Percentiles rank a stretch among this genome's conserved stretches.
Conservation (phyloP, 2,329 filamentous ascomycete species). For the Cercospora canescens region DNA sequence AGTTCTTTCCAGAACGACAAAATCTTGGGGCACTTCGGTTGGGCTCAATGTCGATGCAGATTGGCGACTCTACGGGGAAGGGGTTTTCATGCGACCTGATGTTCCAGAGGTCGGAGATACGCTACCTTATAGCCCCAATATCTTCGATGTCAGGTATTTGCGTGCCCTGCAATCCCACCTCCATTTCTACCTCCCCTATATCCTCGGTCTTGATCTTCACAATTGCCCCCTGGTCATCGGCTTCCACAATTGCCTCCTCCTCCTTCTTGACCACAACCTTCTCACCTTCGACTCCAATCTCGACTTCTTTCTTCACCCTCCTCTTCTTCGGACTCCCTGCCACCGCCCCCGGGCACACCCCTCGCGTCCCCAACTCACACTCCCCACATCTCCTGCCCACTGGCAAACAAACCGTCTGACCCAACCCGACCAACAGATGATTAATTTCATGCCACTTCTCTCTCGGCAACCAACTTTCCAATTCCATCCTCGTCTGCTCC, state of each 20-base stretch:
- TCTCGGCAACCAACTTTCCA: conserved; percentile 80
- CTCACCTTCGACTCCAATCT: conserved; percentile 32
- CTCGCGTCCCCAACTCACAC: conserved; percentile 74
- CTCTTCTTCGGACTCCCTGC: conserved; percentile 48
- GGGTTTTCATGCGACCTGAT: neutral
- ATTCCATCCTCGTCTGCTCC: conserved; percentile 73
- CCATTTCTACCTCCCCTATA: conserved; percentile 25
- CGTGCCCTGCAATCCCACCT: neutral
- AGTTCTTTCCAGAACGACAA: too few relatives aligned
- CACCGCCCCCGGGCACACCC: conserved; percentile 65
- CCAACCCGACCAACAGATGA: conserved; percentile 80
- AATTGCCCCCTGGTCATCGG: conserved; percentile 30
- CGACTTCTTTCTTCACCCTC: conserved; percentile 44
- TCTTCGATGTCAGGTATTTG: conserved; percentile 25
- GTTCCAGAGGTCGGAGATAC: neutral
- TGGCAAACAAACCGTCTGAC: conserved; percentile 82
- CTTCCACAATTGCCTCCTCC: conserved; percentile 31
- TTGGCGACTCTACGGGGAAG: too few relatives aligned
- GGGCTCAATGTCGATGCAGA: too few relatives aligned
- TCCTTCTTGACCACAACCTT: conserved; percentile 23
- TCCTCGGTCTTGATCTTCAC: conserved; percentile 32
- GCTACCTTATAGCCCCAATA: conserved; percentile 10
- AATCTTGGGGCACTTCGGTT: too few relatives aligned
- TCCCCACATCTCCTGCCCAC: conserved; percentile 79
- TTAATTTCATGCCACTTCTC: conserved; percentile 94